Evolutionary conservation across 305 asterid genomes (phyloP), one percentile per base, ranked within the genome.

Genomic region (Andrographis paniculata): DNA sequence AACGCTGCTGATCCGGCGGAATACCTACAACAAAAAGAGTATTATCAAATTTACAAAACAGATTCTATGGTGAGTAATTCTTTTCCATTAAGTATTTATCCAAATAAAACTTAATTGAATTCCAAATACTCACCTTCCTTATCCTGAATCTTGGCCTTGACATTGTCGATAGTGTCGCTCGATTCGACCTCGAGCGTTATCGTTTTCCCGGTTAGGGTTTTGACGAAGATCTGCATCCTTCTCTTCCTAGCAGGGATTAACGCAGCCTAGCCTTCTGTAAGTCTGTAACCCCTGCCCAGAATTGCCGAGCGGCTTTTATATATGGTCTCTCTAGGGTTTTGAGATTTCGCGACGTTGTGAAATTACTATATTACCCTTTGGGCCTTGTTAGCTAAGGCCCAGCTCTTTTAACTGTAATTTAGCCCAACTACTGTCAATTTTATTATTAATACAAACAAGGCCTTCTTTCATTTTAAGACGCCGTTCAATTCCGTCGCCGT

Each of bases 101-200:
- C 22, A 8, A 20, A 50, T 8, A 9, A 13, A 43, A 30, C 16
- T 4, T 2, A 27, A 59, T 12, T 16, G 15, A 20, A 20, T 3
- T 4, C 11, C 11, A 11, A 0, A 11, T 2, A 33, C 24, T 2
- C 52, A 79, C 88, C 88, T 70, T 79, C 88, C 67, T 79, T 79
- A 59, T 79, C 88, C 58, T 79, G n/a, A n/a, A n/a, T n/a, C n/a
- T n/a, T n/a, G n/a, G n/a, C n/a, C n/a, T n/a, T n/a, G n/a, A n/a
- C n/a, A n/a, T n/a, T n/a, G n/a, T n/a, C n/a, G n/a, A n/a, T n/a
- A n/a, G n/a, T n/a, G n/a, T n/a, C n/a, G 60, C 88, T 79, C 50
- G 84, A 79, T 60, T 75, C 84, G 16, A 79, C 84, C 65, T 79
- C 84, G 59, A 75, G 87, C 55, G 87, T 78, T 48, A 78, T 78